A percentile compares a stretch with the other conserved stretches of the same genome.
Evolutionary conservation across 1,139 yeast species (phyloP).

Genomic region (Pichia sp.): DNA sequence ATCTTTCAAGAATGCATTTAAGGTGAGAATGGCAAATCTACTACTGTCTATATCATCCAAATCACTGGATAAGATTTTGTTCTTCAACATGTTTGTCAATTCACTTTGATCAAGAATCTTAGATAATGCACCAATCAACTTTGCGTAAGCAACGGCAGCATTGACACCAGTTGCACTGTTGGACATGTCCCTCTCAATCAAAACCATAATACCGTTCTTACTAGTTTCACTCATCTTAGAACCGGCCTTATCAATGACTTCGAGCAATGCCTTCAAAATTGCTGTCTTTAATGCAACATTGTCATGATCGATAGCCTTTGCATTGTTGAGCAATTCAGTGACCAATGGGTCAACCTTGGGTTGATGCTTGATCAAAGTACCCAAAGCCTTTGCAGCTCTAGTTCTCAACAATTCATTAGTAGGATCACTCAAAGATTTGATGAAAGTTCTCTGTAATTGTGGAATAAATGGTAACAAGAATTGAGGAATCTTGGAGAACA

Average conservation of each 20-base stretch:
- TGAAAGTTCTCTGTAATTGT: conserved; percentile 94
- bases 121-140: conserved; percentile 69
- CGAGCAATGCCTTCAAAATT: conserved; percentile 78
- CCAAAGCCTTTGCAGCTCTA: conserved; percentile 88
- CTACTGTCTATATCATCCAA: conserved; percentile 34
- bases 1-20: conserved; percentile 75
- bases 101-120: conserved; percentile 61
- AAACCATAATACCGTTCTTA: conserved; percentile 58
- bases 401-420: conserved; percentile 63
- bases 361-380: conserved; percentile 79
- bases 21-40: conserved; percentile 61
- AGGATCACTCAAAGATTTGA: conserved; percentile 79
- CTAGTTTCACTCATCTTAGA: conserved; percentile 67
- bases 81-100: conserved; percentile 51
- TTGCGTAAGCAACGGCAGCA: conserved; percentile 71
- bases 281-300: conserved; percentile 72
- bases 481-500: conserved; percentile 80
- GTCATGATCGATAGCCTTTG: conserved; percentile 40
- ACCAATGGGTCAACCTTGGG: conserved; percentile 93
- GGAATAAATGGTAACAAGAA: conserved; percentile 94
- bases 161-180: conserved; percentile 28
- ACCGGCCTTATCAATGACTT: conserved; percentile 79
- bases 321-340: conserved; percentile 73
- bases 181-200: conserved; percentile 69
- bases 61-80: conserved; percentile 47